These are phyloP conservation scores for Metahyphopichia silvanorum DNA, from an alignment of 805 yeast species.

Conservation along the genomic window DNA sequence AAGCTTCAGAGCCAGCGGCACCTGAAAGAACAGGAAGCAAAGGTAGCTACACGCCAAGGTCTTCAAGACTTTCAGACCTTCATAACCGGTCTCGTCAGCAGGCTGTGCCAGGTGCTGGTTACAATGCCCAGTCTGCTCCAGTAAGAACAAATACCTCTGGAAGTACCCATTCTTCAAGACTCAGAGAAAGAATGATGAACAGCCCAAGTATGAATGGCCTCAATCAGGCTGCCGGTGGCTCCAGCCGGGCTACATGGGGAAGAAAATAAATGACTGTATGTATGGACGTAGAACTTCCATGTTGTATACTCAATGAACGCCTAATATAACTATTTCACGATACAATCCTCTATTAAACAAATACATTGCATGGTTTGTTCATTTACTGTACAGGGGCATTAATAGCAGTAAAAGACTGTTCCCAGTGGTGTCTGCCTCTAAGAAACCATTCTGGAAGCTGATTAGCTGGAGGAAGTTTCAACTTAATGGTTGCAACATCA, in stretches of 20 bases:
- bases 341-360: too few species aligned
- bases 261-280: conserved; percentile 5
- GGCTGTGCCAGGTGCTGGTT: conserved; percentile 30
- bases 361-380: too few species aligned
- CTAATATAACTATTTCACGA: too few species aligned
- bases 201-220: conserved; percentile 9
- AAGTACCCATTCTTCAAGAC: conserved; percentile 12
- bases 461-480: conserved; percentile 58
- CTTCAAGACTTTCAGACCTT: conserved; percentile 37
- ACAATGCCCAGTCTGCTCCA: conserved; percentile 17
- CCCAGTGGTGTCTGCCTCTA: conserved; percentile 65
- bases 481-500: conserved; percentile 36
- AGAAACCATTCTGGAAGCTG: conserved; percentile 76
- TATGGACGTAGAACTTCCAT: too few species aligned
- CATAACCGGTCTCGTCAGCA: conserved; percentile 39
- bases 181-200: conserved; percentile 27
- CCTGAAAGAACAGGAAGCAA: too few species aligned
- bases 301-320: too few species aligned
- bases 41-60: conserved; percentile 25
- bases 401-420: too few species aligned
- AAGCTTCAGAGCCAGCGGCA: background rate
- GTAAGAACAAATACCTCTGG: conserved; percentile 21
- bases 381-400: too few species aligned
- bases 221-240: conserved; percentile 7
- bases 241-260: conserved; percentile 24